Evolutionary conservation across 179 eudicot species (phyloP), one percentile per base, ranked within the genome.

Genomic region (Actinidia polygama): DNA sequence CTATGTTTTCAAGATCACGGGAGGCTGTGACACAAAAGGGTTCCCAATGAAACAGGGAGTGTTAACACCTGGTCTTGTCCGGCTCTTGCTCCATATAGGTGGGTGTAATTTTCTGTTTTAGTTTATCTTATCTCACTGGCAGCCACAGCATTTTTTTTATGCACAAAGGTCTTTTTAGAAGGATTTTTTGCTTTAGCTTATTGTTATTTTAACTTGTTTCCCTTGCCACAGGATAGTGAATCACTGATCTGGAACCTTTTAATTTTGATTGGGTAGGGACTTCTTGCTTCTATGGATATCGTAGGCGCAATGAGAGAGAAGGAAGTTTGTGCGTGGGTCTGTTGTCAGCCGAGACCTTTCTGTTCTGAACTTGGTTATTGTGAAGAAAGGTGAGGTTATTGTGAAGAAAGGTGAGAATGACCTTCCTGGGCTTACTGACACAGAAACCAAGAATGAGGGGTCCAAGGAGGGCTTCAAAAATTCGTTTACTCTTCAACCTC

Each of bases 31-130:
- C 87, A 87, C 84, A 75, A 85, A 87, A 69, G 89, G 89, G 0
- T 87, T 87, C 67, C 89, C 89, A 76, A 87, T 87, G 87, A 87
- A 87, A 55, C 89, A 87, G 85, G 86, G 87, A 66, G 87, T 83
- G 15, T 58, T 87, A 15, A 68, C 73, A 10, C 73, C 83, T 6
- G 87, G 89, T 0, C 85, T 85, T 81, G 89, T 85, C 74, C 81
- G 87, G 18, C 82, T 87, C 67, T 69, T 87, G 83, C 84, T 87
- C 19, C 87, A 82, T 46, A 73, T 84, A 79, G 89, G 87, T 84
- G 9, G 57, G 81, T 19, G 16, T 68, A 15, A n/a, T 15, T 64
- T 16, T 68, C 73, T 68, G n/a, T 68, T 16, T 68, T 68, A 1
- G 64, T 59, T 8, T 19, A 18, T 59, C 64, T 5, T 59, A 18